Evolutionary conservation across 2,329 filamentous ascomycete genomes (phyloP).

Genomic region (Aureobasidium leucospermi): DNA sequence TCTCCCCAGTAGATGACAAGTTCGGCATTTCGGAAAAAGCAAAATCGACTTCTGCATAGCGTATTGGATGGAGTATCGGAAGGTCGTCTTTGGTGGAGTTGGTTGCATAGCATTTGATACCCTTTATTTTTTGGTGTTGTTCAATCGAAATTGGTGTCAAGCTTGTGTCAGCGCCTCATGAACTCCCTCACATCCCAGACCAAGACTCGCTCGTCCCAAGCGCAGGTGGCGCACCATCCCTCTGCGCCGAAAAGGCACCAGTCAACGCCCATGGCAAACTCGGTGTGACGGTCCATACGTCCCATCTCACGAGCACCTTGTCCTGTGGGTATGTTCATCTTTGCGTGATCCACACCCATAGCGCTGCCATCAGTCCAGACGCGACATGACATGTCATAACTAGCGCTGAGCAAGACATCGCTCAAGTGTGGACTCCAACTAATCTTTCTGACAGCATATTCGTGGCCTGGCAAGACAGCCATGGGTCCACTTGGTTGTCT

Average conservation of each 20-base stretch:
- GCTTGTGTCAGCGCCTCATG: constrained; percentile 38
- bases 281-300: constrained; percentile 85
- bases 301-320: constrained; percentile 56
- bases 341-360: constrained; percentile 32
- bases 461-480: constrained; percentile 71
- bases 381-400: constrained; percentile 96
- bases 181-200: constrained; percentile 80
- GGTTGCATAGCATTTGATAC: constrained; percentile 4
- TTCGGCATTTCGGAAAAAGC: background rate
- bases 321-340: constrained; percentile 22
- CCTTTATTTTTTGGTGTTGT: background rate
- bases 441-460: constrained; percentile 80
- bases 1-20: background rate
- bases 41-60: constrained; percentile 7
- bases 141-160: background rate
- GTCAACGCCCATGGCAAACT: constrained; percentile 93
- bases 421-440: constrained; percentile 92
- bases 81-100: background rate
- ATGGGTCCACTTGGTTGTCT: constrained; percentile 69
- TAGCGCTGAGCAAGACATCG: constrained; percentile 78
- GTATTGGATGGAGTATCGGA: background rate
- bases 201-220: constrained; percentile 86
- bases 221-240: constrained; percentile 89
- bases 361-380: constrained; percentile 80
- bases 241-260: constrained; percentile 96